phyloP scores from a whole-genome alignment of 805 yeast genomes.

The Teunomyces tritomae region DNA sequence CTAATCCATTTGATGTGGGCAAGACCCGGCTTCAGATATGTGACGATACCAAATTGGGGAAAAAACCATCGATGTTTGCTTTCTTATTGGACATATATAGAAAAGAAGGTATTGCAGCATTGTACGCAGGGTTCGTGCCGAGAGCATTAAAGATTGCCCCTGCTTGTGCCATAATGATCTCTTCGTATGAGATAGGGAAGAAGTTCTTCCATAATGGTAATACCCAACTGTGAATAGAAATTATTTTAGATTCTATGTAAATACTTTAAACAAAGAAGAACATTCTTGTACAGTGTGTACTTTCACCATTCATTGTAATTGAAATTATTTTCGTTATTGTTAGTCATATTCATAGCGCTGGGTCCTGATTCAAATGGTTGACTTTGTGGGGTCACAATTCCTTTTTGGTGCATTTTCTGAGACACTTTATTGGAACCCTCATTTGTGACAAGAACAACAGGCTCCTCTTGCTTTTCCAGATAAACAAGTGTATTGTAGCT shows the following conservation, averaged over 20 bases:
- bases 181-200: conserved; percentile 89
- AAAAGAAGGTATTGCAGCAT: conserved; percentile 75
- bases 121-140: conserved; percentile 86
- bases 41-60: conserved; percentile 28
- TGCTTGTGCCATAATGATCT: conserved; percentile 97
- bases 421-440: background rate
- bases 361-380: conserved; percentile 2
- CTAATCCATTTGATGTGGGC: conserved; percentile 97
- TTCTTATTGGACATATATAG: conserved; percentile 61
- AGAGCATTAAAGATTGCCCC: conserved; percentile 92
- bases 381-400: conserved; percentile 12
- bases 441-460: background rate
- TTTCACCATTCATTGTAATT: background rate
- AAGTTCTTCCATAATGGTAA: conserved; percentile 38
- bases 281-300: background rate
- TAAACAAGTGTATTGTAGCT: background rate
- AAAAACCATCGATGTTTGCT: conserved; percentile 53
- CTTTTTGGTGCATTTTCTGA: conserved; percentile 4
- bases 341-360: background rate
- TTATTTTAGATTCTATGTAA: conserved; percentile 3
- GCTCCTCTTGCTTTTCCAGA: background rate
- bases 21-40: conserved; percentile 80
- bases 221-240: conserved; percentile 2
- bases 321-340: background rate
- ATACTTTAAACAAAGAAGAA: background rate